phyloP scores from a whole-genome alignment of 805 yeast genomes.

The Yueomyces sp. region DNA sequence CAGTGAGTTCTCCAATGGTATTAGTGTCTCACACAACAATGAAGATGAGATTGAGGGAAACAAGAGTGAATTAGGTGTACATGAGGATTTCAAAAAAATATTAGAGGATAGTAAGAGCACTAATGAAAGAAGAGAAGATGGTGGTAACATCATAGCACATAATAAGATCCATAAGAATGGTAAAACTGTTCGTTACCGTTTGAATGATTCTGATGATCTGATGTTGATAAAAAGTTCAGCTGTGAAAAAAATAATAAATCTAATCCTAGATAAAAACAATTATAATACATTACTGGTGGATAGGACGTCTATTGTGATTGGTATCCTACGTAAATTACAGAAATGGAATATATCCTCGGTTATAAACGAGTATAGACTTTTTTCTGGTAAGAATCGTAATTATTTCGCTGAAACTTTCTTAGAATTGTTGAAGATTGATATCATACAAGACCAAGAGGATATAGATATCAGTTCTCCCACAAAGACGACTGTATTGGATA shows the following conservation, averaged over 20 bases:
- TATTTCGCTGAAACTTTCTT: constrained; percentile 73
- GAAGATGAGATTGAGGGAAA: neutral
- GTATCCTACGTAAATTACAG: constrained; percentile 68
- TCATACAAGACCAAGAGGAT: neutral
- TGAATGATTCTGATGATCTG: constrained; percentile 44
- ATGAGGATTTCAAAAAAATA: neutral
- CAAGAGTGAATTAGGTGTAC: no score
- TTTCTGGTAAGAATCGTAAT: constrained; percentile 57
- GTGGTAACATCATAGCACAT: neutral
- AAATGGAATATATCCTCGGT: constrained; percentile 83
- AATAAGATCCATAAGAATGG: neutral
- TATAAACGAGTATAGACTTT: constrained; percentile 71
- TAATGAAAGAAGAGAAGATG: neutral
- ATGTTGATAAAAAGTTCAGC: constrained; percentile 60
- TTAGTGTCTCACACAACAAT: neutral
- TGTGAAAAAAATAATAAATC: constrained; percentile 51
- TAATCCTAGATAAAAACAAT: constrained; percentile 44
- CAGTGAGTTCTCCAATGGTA: constrained; percentile 8
- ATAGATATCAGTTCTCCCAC: neutral
- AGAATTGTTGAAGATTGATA: constrained; percentile 32
- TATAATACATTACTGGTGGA: constrained; percentile 70
- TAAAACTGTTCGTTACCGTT: constrained; percentile 5
- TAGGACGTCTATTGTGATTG: constrained; percentile 65
- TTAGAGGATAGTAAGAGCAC: neutral
- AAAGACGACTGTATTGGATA: neutral